These are phyloP conservation scores for Fistulifera pelliculosa DNA, from an alignment of 108 stramenopile species.

Conservation along the genomic window DNA sequence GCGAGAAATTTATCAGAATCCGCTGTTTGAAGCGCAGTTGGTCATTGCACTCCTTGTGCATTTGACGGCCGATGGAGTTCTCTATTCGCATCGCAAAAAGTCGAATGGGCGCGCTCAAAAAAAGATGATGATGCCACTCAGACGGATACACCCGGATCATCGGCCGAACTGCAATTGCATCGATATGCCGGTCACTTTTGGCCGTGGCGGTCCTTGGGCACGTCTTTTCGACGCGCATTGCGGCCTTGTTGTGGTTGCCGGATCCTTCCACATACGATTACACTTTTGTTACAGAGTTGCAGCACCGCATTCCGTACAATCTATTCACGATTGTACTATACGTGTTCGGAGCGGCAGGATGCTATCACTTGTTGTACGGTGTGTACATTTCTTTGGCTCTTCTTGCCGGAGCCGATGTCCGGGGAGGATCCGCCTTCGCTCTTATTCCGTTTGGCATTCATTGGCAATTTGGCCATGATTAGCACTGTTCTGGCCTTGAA, in stretches of 20 bases:
- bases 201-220: neutral
- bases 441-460: neutral
- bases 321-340: neutral
- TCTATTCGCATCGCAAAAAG: neutral
- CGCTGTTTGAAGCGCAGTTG: neutral
- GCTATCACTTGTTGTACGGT: neutral
- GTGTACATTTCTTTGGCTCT: neutral
- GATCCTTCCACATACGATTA: neutral
- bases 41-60: neutral
- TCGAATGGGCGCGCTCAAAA: neutral
- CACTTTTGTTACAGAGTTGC: neutral
- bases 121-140: neutral
- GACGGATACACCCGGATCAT: neutral
- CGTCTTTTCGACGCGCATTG: neutral
- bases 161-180: constrained; percentile 1
- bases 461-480: neutral
- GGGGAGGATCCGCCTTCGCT: neutral
- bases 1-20: constrained; percentile 1
- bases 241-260: neutral
- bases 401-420: neutral
- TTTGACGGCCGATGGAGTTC: neutral
- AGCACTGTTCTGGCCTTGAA: neutral
- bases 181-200: constrained; percentile 1
- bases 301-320: neutral
- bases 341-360: neutral